Conservation (phyloP, 768 basidiomycete genomes). For the Pleurotus citrinopileatus region DNA sequence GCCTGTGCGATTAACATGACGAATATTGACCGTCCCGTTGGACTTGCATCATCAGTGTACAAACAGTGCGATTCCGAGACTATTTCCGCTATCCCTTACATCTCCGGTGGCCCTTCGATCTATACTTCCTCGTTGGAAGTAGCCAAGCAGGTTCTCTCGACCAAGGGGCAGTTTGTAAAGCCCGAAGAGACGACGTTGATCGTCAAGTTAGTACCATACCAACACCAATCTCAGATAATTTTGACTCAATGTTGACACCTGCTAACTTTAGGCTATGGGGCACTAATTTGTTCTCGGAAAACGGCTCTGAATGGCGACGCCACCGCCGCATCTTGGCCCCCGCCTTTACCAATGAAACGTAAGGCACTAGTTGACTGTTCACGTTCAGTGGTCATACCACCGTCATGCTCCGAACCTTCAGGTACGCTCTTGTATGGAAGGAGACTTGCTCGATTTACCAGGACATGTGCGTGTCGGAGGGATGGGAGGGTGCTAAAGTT, state of each 20-base stretch:
- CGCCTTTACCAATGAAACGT: slow-evolving; percentile 26
- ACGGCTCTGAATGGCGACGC: slow-evolving; percentile 28
- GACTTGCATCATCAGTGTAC: neutral
- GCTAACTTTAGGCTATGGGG: slow-evolving; percentile 23
- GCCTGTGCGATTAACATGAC: neutral
- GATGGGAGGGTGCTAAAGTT: slow-evolving; percentile 28
- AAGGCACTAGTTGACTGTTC: neutral
- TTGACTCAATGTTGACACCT: neutral
- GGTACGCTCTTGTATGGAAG: slow-evolving; percentile 40
- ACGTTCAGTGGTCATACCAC: neutral
- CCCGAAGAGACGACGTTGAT: slow-evolving; percentile 27
- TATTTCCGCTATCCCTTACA: slow-evolving; percentile 36
- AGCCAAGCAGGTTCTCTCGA: slow-evolving; percentile 37
- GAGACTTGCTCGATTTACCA: slow-evolving; percentile 31
- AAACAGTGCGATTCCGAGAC: slow-evolving; percentile 30
- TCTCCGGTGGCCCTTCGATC: slow-evolving; percentile 32
- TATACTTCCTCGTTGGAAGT: slow-evolving; percentile 48
- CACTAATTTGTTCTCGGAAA: slow-evolving; percentile 23
- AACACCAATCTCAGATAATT: neutral
- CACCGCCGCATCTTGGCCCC: slow-evolving; percentile 31
- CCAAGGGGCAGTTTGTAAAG: slow-evolving; percentile 39
- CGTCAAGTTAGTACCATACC: slow-evolving; percentile 25
- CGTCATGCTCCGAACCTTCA: slow-evolving; percentile 10
- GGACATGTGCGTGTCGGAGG: slow-evolving; percentile 35
- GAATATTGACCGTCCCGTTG: neutral